A percentile compares a stretch with the other conserved stretches of the same genome.
Evolutionary conservation across 2,329 filamentous ascomycete species (phyloP).

Genomic region (Penicillium sclerotigenum): DNA sequence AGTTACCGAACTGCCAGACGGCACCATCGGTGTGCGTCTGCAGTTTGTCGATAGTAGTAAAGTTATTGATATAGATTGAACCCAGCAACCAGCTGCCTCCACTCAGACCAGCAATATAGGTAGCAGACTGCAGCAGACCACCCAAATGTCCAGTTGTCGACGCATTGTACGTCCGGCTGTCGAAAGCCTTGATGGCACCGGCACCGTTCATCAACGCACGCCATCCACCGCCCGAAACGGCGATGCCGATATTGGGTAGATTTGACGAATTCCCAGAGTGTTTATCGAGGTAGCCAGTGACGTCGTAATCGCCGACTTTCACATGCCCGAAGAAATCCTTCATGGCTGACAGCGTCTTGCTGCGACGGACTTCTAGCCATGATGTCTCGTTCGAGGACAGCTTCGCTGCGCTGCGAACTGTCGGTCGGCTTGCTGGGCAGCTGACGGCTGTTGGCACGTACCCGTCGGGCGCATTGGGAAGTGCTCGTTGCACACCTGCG

Average conservation of each 20-base stretch:
- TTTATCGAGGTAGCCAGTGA: conserved; percentile 65
- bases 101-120: conserved; percentile 77
- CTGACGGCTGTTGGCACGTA: conserved; percentile 68
- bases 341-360: conserved; percentile 71
- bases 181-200: conserved; percentile 77
- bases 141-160: conserved; percentile 67
- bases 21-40: conserved; percentile 23
- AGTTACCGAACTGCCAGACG: conserved; percentile 33
- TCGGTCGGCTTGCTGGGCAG: conserved; percentile 67
- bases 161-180: conserved; percentile 64
- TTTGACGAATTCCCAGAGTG: conserved; percentile 54
- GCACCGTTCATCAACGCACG: conserved; percentile 82
- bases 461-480: conserved; percentile 60
- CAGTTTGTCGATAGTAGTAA: conserved; percentile 59
- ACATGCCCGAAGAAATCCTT: conserved; percentile 67
- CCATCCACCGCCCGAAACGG: conserved; percentile 81
- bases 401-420: conserved; percentile 60
- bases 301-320: conserved; percentile 75
- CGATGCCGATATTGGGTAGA: conserved; percentile 70
- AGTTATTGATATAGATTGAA: conserved; percentile 77
- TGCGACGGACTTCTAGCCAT: conserved; percentile 71
- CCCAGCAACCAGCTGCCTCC: conserved; percentile 84
- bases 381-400: conserved; percentile 68
- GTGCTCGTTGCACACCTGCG: conserved; percentile 37
- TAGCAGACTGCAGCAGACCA: conserved; percentile 75